Percentiles rank a stretch among this genome's conserved stretches.
Conservation (phyloP, 2,329 filamentous ascomycete genomes). For the Trichoderma citrinoviride region DNA sequence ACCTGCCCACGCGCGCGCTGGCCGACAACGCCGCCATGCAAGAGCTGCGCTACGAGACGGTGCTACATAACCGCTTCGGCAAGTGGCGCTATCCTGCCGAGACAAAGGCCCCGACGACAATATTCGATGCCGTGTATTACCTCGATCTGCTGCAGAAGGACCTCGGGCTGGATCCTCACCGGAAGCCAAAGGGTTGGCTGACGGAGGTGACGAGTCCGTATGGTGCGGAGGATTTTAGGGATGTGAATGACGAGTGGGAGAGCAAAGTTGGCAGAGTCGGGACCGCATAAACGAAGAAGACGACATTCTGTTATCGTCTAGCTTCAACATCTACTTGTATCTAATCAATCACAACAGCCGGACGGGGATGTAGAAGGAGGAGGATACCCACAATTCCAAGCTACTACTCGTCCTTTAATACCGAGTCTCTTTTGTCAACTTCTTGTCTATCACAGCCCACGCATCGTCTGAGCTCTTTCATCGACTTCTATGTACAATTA, state of each 20-base stretch:
- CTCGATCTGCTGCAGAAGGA: conserved; percentile 66
- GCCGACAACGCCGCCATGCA: conserved; percentile 37
- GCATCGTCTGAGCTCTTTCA: background rate
- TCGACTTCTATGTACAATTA: too few relatives aligned
- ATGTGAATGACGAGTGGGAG: conserved; percentile 53
- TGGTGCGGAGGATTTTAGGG: conserved; percentile 56
- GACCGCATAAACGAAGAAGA: background rate
- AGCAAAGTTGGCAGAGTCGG: conserved; percentile 19
- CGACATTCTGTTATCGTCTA: too few relatives aligned
- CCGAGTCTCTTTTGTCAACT: background rate
- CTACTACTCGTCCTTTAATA: background rate
- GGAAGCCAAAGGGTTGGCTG: conserved; percentile 52
- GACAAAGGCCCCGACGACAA: conserved; percentile 62
- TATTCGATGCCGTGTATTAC: conserved; percentile 75
- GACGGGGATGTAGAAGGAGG: too few relatives aligned
- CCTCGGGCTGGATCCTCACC: conserved; percentile 55
- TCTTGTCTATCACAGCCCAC: background rate
- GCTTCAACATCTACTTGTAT: too few relatives aligned
- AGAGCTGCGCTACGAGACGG: conserved; percentile 51
- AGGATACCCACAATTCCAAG: background rate
- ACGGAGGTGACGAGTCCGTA: conserved; percentile 57
- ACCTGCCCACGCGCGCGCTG: conserved; percentile 23
- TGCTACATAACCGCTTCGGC: conserved; percentile 66
- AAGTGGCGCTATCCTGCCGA: conserved; percentile 67
- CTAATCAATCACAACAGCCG: background rate